Evolutionary conservation across 2,329 filamentous ascomycete species (phyloP).

Genomic region (Leptosphaerulina australis): DNA sequence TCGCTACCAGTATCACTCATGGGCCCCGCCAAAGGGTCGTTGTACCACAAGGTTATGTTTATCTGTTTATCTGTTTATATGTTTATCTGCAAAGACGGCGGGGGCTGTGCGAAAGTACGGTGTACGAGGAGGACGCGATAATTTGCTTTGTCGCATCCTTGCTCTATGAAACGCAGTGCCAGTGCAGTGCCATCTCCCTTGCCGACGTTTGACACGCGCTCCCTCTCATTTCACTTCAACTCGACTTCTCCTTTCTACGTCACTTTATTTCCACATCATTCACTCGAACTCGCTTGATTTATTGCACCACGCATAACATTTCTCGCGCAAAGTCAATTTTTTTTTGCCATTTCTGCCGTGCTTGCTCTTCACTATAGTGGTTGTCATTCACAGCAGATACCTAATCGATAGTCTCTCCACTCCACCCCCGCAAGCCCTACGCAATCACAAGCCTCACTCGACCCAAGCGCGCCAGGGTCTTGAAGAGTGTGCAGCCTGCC

Average conservation of each 20-base stretch:
- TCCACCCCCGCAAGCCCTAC: constrained; percentile 29
- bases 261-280: constrained; percentile 5
- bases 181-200: constrained; percentile 18
- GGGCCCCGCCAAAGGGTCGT: not conserved
- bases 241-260: constrained; percentile 16
- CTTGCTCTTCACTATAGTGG: too few relatives aligned
- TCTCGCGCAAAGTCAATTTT: not conserved
- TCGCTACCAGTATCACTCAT: not conserved
- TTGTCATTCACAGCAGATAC: constrained; percentile 14
- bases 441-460: constrained; percentile 35
- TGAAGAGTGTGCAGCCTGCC: constrained; percentile 27
- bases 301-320: not conserved
- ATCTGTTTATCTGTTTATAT: constrained; percentile 8
- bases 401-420: constrained; percentile 35
- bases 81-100: constrained; percentile 2
- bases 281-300: constrained; percentile 2
- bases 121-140: constrained; percentile 18
- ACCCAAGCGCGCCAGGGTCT: constrained; percentile 27
- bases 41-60: constrained; percentile 2
- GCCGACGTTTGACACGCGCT: constrained; percentile 19
- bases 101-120: constrained; percentile 16
- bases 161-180: constrained; percentile 29
- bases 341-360: not conserved
- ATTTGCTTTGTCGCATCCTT: constrained; percentile 30
- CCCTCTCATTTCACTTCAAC: constrained; percentile 28